Conservation (phyloP, 805 yeast genomes). For the Kuraishia hungarica region DNA sequence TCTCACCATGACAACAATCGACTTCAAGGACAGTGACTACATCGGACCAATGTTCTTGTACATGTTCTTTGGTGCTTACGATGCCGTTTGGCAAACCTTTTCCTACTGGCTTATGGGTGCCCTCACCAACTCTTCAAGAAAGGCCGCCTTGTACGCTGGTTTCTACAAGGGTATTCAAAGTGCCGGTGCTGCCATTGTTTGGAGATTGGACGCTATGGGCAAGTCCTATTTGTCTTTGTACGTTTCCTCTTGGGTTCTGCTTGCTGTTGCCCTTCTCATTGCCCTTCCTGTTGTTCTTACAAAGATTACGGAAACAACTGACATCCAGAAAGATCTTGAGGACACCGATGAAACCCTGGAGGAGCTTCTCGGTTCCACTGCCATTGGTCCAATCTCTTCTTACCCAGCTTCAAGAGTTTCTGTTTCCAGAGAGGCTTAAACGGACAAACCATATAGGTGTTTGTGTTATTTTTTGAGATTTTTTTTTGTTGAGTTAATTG, state of each 20-base stretch:
- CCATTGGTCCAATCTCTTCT: not conserved
- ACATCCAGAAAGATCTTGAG: slow-evolving; percentile 9
- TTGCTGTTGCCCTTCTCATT: slow-evolving; percentile 36
- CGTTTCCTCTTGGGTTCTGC: slow-evolving; percentile 44
- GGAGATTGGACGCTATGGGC: slow-evolving; percentile 43
- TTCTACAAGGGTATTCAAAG: slow-evolving; percentile 58
- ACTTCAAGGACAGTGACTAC: slow-evolving; percentile 36
- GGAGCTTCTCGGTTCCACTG: not conserved
- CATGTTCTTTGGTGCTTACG: slow-evolving; percentile 52
- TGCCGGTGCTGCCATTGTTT: slow-evolving; percentile 54
- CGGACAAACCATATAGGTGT: too few relatives aligned
- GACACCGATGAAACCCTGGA: not conserved
- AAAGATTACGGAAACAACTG: slow-evolving; percentile 36
- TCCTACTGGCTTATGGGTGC: slow-evolving; percentile 54
- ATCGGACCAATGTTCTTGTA: slow-evolving; percentile 56
- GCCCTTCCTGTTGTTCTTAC: slow-evolving; percentile 38
- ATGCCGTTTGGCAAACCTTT: slow-evolving; percentile 52
- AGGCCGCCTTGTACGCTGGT: slow-evolving; percentile 48
- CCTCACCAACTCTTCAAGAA: slow-evolving; percentile 47
- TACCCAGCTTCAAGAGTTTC: too few relatives aligned
- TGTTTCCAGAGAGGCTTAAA: too few relatives aligned
- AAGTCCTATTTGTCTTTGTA: slow-evolving; percentile 30
- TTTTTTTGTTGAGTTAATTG: too few relatives aligned
- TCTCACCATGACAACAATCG: slow-evolving; percentile 18
- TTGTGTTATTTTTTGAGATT: too few relatives aligned